Evolutionary conservation across 2,329 filamentous ascomycete species (phyloP), one percentile per base, ranked within the genome.

Genomic region (Neonectria coccinea): DNA sequence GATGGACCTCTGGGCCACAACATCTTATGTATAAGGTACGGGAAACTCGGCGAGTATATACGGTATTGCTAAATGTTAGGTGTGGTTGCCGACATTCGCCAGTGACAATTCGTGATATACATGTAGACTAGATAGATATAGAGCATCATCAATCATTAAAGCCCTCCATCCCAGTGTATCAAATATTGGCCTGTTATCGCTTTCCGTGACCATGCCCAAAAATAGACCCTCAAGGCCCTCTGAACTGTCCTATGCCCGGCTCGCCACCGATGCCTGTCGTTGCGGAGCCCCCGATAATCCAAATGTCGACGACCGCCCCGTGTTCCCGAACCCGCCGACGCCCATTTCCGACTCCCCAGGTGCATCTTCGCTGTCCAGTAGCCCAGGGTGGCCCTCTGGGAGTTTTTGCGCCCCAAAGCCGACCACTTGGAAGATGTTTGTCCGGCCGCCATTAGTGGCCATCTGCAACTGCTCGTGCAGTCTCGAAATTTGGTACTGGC

Each of bases 401-500:
- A 88, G 77, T 67, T 79, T 85, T 75, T 89, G 87, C 14, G 84
- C 82, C 3, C 87, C 87, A 64, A 80, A 85, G 11, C 87, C 87
- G 7, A 81, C 79, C 2, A 90, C 86, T 67, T 83, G 86, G 75
- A 90, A 91, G 25, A 91, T 91, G 67, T 90, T 91, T 63, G 86
- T 84, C 20, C 86, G 85, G 9, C 88, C 88, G 44, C 87, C 87
- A 66, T 90, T 91, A 0, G 89, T 90, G 5, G 89, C 89, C 70
- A 87, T 87, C 66, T 89, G 85, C 5, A 92, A 78, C 76, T 91
- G 89, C 71, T 91, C 88, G 61, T 87, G 86, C 12, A 92, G 82
- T 22, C 89, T 84, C 11, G 87, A 83, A 9, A 89, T 83, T 67
- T 89, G 85, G 67, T 91, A 91, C 64, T 88, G 85, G 11, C 87